Base-by-base conservation (phyloP, 352 stramenopile species). In the Pythium periplocum region DNA sequence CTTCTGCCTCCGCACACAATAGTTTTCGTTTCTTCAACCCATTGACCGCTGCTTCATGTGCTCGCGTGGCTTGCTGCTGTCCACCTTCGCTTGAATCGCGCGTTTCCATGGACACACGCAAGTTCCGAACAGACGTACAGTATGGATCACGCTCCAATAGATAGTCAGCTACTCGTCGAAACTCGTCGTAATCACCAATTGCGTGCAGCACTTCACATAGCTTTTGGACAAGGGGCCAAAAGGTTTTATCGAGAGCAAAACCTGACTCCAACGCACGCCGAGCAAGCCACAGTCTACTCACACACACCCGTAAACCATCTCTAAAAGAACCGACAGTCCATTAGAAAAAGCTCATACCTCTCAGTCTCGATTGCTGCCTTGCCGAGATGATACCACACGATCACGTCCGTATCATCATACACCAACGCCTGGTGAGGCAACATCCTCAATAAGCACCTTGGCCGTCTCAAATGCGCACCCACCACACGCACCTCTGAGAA, bases 311-410 rank as follows among this genome's bases (percentile, higher is more conserved):
- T 17, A 30, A 9, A 5, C 34, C 2, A 40, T 11, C 17, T 26
- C 17, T 26, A 26, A 26, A 26, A 26, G 17, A 26, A 26, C 17
- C 17, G 17, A 26, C 17, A 26, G 17, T 26, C 17, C 17, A 26
- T 26, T 26, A 26, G 17, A 26, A 26, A 26, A 26, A 26, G 17
- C 17, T 26, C 65, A 3, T 60, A 80, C 64, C 80, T 77, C 11
- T 74, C 76, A 6, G 74, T 91, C 36, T 77, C 75, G 5, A 87
- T 44, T 2, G 80, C 78, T 1, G 74, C 66, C 17, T 69, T 73
- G 4, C 65, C 77, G 75, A 89, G 82, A 38, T 91, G 72, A 53
- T 64, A 79, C 80, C 80, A 91, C 33, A 91, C 78, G 6, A 88
- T 60, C n/a, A 86, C 80, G 57, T 91, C 80, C 12, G 80, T 86